Evolutionary conservation across 108 stramenopile species (phyloP).

Genomic region (Cyclotella baltica): DNA sequence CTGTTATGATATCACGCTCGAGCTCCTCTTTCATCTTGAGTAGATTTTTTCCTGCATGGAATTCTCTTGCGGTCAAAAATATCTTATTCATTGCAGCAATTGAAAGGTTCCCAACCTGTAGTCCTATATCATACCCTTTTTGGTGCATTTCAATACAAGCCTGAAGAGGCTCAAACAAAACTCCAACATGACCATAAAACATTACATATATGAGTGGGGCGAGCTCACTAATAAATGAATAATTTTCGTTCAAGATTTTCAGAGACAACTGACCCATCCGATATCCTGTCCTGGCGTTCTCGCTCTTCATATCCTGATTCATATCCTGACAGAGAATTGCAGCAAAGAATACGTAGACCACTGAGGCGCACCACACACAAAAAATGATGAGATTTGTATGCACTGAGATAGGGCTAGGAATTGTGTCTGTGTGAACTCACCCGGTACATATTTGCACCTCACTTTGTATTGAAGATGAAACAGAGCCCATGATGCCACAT

Average conservation of each 20-base stretch:
- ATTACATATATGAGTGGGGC: background rate
- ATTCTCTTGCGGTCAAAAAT: background rate
- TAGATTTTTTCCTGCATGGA: constrained; percentile 30
- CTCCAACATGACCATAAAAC: constrained; percentile 20
- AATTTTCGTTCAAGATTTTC: constrained; percentile 13
- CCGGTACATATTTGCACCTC: constrained; percentile 35
- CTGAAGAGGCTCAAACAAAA: constrained; percentile 33
- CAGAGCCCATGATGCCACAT: constrained; percentile 27
- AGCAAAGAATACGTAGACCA: constrained; percentile 23
- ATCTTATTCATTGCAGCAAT: constrained; percentile 24
- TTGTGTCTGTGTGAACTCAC: too few species aligned
- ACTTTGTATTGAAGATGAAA: constrained; percentile 30
- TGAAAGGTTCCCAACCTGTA: constrained; percentile 20
- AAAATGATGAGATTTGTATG: background rate
- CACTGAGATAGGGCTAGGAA: too few species aligned
- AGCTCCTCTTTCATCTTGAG: constrained; percentile 18
- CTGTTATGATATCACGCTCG: constrained; percentile 25
- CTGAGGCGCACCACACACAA: background rate
- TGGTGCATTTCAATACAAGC: constrained; percentile 30
- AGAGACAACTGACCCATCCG: constrained; percentile 31
- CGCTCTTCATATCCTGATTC: too few species aligned
- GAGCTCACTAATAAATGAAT: background rate
- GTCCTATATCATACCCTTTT: constrained; percentile 27
- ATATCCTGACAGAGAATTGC: constrained; percentile 10
- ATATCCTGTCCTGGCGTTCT: background rate